Evolutionary conservation across 176 grass and related monocot species (phyloP).

Genomic region (Zea mays): Zm-B73-REFERENCE-NAM-5.0 NC_050103.1:165618501-165619000

Average conservation of each 20-base stretch:
- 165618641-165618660: not conserved
- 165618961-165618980: slow-evolving; percentile 82
- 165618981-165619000: slow-evolving; percentile 90
- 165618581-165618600: not conserved
- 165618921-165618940: slow-evolving; percentile 4
- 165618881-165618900: slow-evolving; percentile 5
- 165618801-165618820: not conserved
- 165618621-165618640: not conserved
- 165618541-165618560: not conserved
- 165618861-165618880: not conserved
- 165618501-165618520: not conserved
- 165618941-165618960: not conserved
- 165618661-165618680: not conserved
- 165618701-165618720: not conserved
- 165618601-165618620: not conserved
- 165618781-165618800: too few species aligned
- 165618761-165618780: too few species aligned
- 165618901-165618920: not conserved
- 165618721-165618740: not conserved
- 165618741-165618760: not conserved
- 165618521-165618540: not conserved
- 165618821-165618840: not conserved
- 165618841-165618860: not conserved
- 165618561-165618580: not conserved
- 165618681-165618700: not conserved